phyloP scores from a whole-genome alignment of 2,329 filamentous ascomycete genomes.

The Sclerotinia sclerotiorum region DNA sequence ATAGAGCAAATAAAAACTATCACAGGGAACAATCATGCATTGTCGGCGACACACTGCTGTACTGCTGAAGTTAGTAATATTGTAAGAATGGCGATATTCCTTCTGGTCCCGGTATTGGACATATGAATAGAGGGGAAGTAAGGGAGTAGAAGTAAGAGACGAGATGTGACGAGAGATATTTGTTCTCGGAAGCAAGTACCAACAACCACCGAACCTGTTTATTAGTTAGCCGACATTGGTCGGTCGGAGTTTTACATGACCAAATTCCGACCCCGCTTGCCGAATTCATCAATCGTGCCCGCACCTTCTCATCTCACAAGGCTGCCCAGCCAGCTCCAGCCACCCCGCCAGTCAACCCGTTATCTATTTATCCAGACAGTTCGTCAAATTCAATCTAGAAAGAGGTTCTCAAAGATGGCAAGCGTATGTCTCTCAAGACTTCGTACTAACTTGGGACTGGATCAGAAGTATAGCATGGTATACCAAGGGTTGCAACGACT shows the following conservation, averaged over 20 bases:
- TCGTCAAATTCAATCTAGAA: background rate
- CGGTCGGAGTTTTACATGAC: constrained; percentile 25
- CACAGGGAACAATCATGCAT: constrained; percentile 12
- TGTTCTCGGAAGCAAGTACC: constrained; percentile 10
- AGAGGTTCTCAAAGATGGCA: constrained; percentile 39
- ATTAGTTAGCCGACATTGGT: background rate
- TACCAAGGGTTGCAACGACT: constrained; percentile 65
- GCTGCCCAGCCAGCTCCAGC: background rate
- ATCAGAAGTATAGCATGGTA: constrained; percentile 67
- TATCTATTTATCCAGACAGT: background rate
- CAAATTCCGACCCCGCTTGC: constrained; percentile 24
- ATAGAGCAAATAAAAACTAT: constrained; percentile 16
- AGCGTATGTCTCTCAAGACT: constrained; percentile 38
- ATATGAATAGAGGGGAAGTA: constrained; percentile 22
- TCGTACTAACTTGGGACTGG: constrained; percentile 32
- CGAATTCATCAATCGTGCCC: constrained; percentile 25
- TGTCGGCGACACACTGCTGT: background rate
- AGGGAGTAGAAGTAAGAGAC: constrained; percentile 11
- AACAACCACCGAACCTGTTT: background rate
- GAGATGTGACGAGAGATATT: background rate
- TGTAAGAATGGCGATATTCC: constrained; percentile 27
- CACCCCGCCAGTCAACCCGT: background rate
- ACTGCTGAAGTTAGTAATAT: constrained; percentile 31
- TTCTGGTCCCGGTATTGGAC: constrained; percentile 24
- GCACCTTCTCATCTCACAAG: constrained; percentile 13